Evolutionary conservation across 1,139 yeast genomes (phyloP), one percentile per base, ranked within the genome.

Genomic region (Wickerhamomyces sp.): DNA sequence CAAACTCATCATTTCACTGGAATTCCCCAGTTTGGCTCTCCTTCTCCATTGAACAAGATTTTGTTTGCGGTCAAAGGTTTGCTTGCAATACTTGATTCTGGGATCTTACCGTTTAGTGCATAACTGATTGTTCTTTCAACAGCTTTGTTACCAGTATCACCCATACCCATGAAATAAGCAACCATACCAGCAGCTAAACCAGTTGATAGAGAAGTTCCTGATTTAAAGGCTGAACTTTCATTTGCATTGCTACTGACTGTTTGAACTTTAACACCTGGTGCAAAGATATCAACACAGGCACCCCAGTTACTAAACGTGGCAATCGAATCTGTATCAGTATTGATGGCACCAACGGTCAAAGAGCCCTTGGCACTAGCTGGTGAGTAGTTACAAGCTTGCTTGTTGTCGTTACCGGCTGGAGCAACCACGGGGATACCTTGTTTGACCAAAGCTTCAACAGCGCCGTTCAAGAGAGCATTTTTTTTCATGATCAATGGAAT

Each of bases 171-270:
- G 32, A 71, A 62, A 40, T 74, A 76, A 0, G 87, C 89, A 9
- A 73, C 75, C 28, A 82, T 54, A 0, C 95, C 95, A 0, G 87
- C 71, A 1, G 79, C 80, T 2, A 81, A 63, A 1, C 94, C 94
- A 2, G 91, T 67, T 0, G 94, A 75, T 72, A 81, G 77, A 1
- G 94, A 84, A 0, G 94, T 84, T 0, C 95, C 95, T 1, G 87
- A 75, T 20, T 69, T 61, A n/a, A 26, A 4, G 4, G 50, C 44
- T 28, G 56, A 64, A 1, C 68, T 58, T 4, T 44, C 42, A 18
- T 40, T 31, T 2, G 28, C 33, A 1, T 40, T 37, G 17, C 40
- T 41, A 31, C 62, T 56, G 22, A 73, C 66, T 11, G 78, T 69
- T 40, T 61, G 56, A 31, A 73, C 60, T 42, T 63, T 62, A 33